phyloP scores from a whole-genome alignment of 148 eudicot species.

The Chenopodium album region DNA sequence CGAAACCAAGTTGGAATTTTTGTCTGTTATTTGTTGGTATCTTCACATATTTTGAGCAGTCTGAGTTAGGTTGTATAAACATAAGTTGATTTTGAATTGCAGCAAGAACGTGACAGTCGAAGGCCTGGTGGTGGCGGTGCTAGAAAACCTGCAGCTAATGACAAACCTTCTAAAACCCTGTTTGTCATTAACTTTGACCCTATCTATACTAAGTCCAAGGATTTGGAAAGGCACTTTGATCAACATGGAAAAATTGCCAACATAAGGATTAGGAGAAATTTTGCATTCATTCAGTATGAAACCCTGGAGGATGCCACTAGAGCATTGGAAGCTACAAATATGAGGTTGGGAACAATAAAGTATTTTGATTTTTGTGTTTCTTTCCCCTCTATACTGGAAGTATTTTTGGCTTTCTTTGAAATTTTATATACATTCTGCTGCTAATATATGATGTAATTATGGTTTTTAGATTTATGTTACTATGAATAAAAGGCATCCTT shows the following conservation, averaged over 20 bases:
- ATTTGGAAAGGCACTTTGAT: conserved; percentile 80
- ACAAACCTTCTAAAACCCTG: conserved; percentile 75
- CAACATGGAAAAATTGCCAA: conserved; percentile 63
- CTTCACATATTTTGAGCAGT: background rate
- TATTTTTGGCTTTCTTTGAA: background rate
- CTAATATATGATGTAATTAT: background rate
- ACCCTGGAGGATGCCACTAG: conserved; percentile 79
- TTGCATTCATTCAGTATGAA: conserved; percentile 82
- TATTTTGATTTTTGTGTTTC: background rate
- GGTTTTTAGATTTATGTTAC: background rate
- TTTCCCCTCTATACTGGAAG: background rate
- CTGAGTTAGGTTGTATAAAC: background rate
- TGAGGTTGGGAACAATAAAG: conserved; percentile 45
- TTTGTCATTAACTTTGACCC: conserved; percentile 86
- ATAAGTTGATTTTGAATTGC: conserved; percentile 23
- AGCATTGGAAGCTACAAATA: conserved; percentile 73
- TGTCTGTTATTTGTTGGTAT: background rate
- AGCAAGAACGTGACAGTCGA: conserved; percentile 81
- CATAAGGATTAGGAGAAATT: conserved; percentile 74
- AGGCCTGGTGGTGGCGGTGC: conserved; percentile 56
- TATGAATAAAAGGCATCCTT: background rate
- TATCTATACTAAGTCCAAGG: conserved; percentile 59
- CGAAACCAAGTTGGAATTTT: background rate
- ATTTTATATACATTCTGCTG: background rate
- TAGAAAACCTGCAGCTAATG: conserved; percentile 55